A percentile compares a stretch with the other conserved stretches of the same genome.
Conservation (phyloP, 1,139 yeast genomes). For the Pichiaceae sp. region DNA sequence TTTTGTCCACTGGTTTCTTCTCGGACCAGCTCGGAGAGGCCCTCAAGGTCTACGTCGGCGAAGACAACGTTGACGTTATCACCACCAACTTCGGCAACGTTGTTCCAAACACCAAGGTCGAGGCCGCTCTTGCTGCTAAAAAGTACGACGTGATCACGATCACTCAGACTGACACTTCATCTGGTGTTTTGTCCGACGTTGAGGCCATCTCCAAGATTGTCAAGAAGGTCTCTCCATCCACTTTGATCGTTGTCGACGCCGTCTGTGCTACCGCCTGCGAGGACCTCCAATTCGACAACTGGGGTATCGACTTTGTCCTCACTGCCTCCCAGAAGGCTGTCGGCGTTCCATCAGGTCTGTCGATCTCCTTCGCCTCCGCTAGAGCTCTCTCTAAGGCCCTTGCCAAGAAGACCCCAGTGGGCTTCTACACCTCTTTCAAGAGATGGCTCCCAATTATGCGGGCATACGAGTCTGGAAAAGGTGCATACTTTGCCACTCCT, state of each 20-base stretch:
- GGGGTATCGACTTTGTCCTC: slow-evolving; percentile 85
- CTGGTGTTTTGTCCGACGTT: slow-evolving; percentile 79
- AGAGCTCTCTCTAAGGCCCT: slow-evolving; percentile 65
- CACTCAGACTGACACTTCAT: slow-evolving; percentile 94
- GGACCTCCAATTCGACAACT: slow-evolving; percentile 71
- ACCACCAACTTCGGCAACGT: slow-evolving; percentile 66
- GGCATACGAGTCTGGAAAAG: slow-evolving; percentile 75
- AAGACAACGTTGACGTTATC: slow-evolving; percentile 55
- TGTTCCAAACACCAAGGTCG: slow-evolving; percentile 52
- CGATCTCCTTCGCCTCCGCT: slow-evolving; percentile 66
- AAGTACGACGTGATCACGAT: slow-evolving; percentile 68
- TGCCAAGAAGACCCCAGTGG: slow-evolving; percentile 47
- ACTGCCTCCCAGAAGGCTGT: slow-evolving; percentile 95
- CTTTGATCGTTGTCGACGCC: slow-evolving; percentile 83
- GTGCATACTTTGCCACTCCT: slow-evolving; percentile 91
- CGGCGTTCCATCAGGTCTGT: slow-evolving; percentile 90
- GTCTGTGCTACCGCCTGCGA: slow-evolving; percentile 94
- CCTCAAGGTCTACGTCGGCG: slow-evolving; percentile 52
- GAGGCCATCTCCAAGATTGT: slow-evolving; percentile 54
- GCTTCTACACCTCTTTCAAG: slow-evolving; percentile 61
- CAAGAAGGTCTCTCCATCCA: slow-evolving; percentile 62
- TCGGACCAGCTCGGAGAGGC: slow-evolving; percentile 82
- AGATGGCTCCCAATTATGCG: slow-evolving; percentile 88
- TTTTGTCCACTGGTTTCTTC: slow-evolving; percentile 89
- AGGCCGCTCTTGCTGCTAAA: slow-evolving; percentile 39